phyloP scores from a whole-genome alignment of 1,139 yeast species.

The Kurtzmaniella quercitrusa region DNA sequence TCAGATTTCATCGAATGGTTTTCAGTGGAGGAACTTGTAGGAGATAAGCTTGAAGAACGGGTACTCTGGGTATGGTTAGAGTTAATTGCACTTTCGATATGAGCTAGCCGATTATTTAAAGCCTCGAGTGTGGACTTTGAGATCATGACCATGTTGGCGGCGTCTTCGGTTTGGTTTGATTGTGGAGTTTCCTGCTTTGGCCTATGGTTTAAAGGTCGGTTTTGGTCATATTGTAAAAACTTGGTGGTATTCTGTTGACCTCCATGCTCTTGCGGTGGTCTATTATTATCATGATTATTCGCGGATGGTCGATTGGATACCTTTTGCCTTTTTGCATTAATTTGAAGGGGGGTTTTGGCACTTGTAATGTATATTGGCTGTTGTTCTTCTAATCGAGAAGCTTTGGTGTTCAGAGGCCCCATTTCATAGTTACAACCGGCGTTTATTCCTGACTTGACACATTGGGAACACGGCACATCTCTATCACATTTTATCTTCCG shows the following conservation, averaged over 20 bases:
- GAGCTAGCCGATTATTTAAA: constrained; percentile 4
- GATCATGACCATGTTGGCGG: constrained; percentile 1
- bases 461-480: constrained; percentile 32
- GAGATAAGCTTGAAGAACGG: neutral
- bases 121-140: constrained; percentile 5
- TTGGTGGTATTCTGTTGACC: neutral
- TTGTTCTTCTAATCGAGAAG: constrained; percentile 8
- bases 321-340: constrained; percentile 3
- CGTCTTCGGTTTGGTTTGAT: too few species aligned
- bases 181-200: neutral
- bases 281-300: neutral
- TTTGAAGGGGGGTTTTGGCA: constrained; percentile 23
- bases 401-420: neutral
- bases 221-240: neutral
- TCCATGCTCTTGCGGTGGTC: neutral
- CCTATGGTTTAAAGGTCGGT: neutral
- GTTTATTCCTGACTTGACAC: constrained; percentile 22
- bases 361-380: constrained; percentile 21
- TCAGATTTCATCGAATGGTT: neutral
- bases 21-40: neutral
- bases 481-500: constrained; percentile 38
- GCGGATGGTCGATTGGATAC: neutral
- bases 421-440: constrained; percentile 25
- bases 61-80: neutral
- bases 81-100: neutral